These are phyloP conservation scores for Closterium sp. DNA, from an alignment of 139 green algal genomes.

Conservation along the genomic window DNA sequence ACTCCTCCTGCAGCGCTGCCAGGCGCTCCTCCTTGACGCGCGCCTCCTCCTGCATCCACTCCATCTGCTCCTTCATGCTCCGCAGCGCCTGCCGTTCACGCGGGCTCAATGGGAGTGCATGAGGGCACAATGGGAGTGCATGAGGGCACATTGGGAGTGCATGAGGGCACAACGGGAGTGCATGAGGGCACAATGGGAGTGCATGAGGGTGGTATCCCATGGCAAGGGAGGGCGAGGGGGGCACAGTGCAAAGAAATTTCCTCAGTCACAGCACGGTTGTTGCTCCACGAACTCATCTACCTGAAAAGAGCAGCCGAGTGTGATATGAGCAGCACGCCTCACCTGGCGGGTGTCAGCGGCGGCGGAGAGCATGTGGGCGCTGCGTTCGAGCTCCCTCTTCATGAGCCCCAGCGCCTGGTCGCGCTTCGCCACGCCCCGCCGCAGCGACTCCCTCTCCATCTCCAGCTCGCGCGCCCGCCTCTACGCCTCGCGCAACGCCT, in stretches of 20 bases:
- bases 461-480: not conserved
- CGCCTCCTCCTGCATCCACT: not conserved
- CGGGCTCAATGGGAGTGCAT: too few relatives aligned
- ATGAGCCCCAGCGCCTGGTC: conserved; percentile 14
- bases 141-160: too few relatives aligned
- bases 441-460: conserved; percentile 17
- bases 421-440: not conserved
- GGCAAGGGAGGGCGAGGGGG: not conserved
- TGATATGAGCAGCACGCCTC: not conserved
- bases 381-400: conserved; percentile 6
- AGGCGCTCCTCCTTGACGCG: not conserved
- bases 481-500: conserved; percentile 4
- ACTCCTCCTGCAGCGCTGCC: conserved; percentile 4
- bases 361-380: conserved; percentile 4
- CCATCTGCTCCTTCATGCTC: conserved; percentile 6
- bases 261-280: not conserved
- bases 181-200: too few relatives aligned
- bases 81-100: not conserved
- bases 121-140: too few relatives aligned
- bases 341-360: conserved; percentile 12
- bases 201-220: too few relatives aligned
- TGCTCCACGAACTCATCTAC: not conserved
- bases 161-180: too few relatives aligned
- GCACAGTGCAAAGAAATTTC: not conserved
- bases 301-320: not conserved